Conservation (phyloP, 805 yeast genomes). For the Teunomyces kruisii region DNA sequence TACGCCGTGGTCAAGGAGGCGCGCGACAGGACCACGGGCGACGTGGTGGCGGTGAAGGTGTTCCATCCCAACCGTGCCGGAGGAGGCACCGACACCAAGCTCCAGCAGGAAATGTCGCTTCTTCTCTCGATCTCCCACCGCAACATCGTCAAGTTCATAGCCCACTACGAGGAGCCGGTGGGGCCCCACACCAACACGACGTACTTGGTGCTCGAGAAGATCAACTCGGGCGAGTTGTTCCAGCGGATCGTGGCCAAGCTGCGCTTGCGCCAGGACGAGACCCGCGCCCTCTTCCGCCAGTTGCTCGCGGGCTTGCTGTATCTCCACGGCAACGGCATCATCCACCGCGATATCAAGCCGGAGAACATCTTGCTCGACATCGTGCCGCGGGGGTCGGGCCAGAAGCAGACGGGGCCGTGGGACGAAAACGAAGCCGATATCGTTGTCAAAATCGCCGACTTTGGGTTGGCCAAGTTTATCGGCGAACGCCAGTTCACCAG, state of each 20-base stretch:
- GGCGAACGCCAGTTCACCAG: slow-evolving; percentile 75
- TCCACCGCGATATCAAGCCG: slow-evolving; percentile 47
- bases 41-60: slow-evolving; percentile 69
- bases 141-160: slow-evolving; percentile 65
- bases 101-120: slow-evolving; percentile 68
- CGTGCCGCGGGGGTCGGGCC: slow-evolving; percentile 35
- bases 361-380: slow-evolving; percentile 51
- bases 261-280: slow-evolving; percentile 58
- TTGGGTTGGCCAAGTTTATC: slow-evolving; percentile 69
- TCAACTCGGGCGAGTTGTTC: slow-evolving; percentile 73
- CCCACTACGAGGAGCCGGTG: slow-evolving; percentile 54
- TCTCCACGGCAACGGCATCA: slow-evolving; percentile 40
- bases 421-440: slow-evolving; percentile 60
- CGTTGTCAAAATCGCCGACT: slow-evolving; percentile 76
- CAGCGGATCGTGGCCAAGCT: slow-evolving; percentile 69
- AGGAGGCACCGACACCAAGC: slow-evolving; percentile 26
- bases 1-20: slow-evolving; percentile 82
- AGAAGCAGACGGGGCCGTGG: slow-evolving; percentile 52
- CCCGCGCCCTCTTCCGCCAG: slow-evolving; percentile 56
- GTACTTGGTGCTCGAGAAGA: slow-evolving; percentile 68
- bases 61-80: slow-evolving; percentile 54
- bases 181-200: slow-evolving; percentile 53
- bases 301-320: slow-evolving; percentile 39
- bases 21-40: slow-evolving; percentile 54
- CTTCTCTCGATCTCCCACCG: slow-evolving; percentile 65